Evolutionary conservation across 163 green algal genomes (phyloP), one percentile per base, ranked within the genome.

Genomic region (Scenedesmus sp.): DNA sequence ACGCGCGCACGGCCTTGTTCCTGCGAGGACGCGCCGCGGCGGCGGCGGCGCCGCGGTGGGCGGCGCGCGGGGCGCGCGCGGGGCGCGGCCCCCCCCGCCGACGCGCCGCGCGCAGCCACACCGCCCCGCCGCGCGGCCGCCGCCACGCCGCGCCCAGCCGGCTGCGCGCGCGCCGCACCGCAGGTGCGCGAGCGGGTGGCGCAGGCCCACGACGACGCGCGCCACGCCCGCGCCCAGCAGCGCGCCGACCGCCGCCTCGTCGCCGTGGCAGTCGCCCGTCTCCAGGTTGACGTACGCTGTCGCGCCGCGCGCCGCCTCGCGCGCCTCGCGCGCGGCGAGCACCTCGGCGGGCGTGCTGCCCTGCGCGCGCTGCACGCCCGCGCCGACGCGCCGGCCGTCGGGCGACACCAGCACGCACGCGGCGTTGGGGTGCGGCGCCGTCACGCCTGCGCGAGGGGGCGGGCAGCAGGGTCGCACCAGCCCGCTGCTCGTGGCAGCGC

Each of bases 281-380:
- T 99, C 96, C 20, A 99, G 83, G 73, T 98, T 98, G 1, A 98
- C 72, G 85, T 98, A 99, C 0, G 93, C 94, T 28, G 92, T 98
- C 33, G 34, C 77, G 18, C 89, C 91, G 6, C 24, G 50, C 0
- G 90, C 88, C 13, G 80, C 70, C 17, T 60, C 45, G 3, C 84
- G 73, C 1, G 87, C 91, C 26, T 70, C 58, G 17, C 62, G 20
- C 39, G 92, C 84, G n/a, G 91, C 93, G 60, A 90, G 87, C 42
- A 91, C 85, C 88, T 98, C 95, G 1, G 92, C 86, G 0, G 90
- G 86, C 18, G 80, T 65, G 9, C 92, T 95, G 70, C 94, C 94
- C 84, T 98, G 87, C 1, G 75, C 75, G 24, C 75, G n/a, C 48
- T 56, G 62, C 36, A 70, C n/a, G 62, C 36, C 34, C 53, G 45